These are phyloP conservation scores for Scheffersomyces parashehatae DNA, from an alignment of 1,139 yeast species.

Conservation along the genomic window DNA sequence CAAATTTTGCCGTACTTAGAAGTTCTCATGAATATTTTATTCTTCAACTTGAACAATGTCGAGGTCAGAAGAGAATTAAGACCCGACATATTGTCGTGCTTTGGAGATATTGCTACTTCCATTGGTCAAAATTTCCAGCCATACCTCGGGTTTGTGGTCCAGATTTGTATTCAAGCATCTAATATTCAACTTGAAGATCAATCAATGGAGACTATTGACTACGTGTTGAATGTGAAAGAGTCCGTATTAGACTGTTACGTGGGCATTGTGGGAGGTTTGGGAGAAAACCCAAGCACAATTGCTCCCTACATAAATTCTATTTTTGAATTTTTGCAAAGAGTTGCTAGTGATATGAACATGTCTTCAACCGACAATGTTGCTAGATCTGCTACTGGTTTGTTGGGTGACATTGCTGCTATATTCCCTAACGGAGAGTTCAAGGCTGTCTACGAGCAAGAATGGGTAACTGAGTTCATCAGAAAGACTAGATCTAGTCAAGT, in stretches of 20 bases:
- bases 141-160: slow-evolving; percentile 78
- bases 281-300: slow-evolving; percentile 65
- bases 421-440: slow-evolving; percentile 74
- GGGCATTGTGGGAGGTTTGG: slow-evolving; percentile 88
- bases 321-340: slow-evolving; percentile 63
- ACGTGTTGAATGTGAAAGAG: slow-evolving; percentile 71
- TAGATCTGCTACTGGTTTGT: slow-evolving; percentile 78
- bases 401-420: slow-evolving; percentile 92
- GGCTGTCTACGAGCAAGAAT: slow-evolving; percentile 63
- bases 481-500: slow-evolving; percentile 64
- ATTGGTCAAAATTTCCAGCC: slow-evolving; percentile 75
- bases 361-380: slow-evolving; percentile 64
- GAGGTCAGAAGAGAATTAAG: slow-evolving; percentile 76
- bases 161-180: slow-evolving; percentile 60
- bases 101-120: slow-evolving; percentile 93
- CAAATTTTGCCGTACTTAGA: slow-evolving; percentile 72
- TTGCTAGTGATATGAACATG: slow-evolving; percentile 62
- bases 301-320: slow-evolving; percentile 67
- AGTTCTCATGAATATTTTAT: slow-evolving; percentile 80
- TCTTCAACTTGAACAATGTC: slow-evolving; percentile 64
- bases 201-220: slow-evolving; percentile 76
- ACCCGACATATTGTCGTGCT: slow-evolving; percentile 89
- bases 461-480: slow-evolving; percentile 80
- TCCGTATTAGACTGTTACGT: slow-evolving; percentile 92
- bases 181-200: slow-evolving; percentile 55